phyloP scores from a whole-genome alignment of 78 protist species.

The Chrysochromulina tobinii region DNA sequence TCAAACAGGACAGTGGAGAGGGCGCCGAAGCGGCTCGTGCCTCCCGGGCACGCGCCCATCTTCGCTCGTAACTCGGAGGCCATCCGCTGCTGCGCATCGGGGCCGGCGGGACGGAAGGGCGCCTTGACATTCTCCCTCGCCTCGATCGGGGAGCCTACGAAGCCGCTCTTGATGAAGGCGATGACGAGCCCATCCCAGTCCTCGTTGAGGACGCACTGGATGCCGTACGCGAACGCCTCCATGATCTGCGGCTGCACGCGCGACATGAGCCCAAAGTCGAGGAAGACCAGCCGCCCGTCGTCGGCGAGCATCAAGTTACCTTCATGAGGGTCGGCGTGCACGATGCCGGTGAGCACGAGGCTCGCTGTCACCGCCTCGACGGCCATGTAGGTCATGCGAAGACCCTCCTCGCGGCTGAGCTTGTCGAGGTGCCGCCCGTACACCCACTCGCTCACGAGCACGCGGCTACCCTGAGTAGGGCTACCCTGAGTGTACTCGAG shows the following conservation, averaged over 20 bases:
- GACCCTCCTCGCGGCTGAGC: not conserved
- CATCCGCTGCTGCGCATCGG: not conserved
- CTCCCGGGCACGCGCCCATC: conserved; percentile 3
- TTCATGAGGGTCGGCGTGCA: not conserved
- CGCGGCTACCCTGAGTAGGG: too few species aligned
- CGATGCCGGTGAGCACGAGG: not conserved
- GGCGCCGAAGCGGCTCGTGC: conserved; percentile 24
- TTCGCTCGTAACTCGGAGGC: not conserved
- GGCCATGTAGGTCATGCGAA: not conserved
- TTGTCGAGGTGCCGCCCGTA: not conserved
- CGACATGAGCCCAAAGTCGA: conserved; percentile 22
- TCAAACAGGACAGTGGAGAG: conserved; percentile 29
- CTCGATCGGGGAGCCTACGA: conserved; percentile 1
- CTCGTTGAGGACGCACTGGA: not conserved
- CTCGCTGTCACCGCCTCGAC: not conserved
- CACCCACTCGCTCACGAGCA: conserved; percentile 16
- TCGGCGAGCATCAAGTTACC: not conserved
- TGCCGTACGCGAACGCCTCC: conserved; percentile 19
- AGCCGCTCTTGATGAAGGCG: not conserved
- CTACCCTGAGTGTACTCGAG: too few species aligned
- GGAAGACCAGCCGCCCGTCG: not conserved
- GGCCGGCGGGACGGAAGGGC: not conserved
- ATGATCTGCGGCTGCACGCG: not conserved
- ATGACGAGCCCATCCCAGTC: not conserved
- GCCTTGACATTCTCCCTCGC: not conserved